Conservation (phyloP, 2,329 filamentous ascomycete genomes). For the Cercospora zeae-maydis region DNA sequence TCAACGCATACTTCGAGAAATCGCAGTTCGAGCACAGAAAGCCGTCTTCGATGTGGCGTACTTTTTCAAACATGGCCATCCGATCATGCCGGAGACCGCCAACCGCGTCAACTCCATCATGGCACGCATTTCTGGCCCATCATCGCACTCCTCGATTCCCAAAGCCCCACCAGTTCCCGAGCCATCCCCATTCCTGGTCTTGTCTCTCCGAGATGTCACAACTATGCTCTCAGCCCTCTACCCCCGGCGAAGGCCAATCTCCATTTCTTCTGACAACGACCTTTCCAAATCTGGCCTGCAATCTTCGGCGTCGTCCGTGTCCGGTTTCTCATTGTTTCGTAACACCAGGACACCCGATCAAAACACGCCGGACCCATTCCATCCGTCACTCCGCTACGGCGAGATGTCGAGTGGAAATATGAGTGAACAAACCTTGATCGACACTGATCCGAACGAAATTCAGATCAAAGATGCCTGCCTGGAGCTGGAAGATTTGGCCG, state of each 20-base stretch:
- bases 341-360: slow-evolving; percentile 13
- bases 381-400: neutral
- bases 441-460: neutral
- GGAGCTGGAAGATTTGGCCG: slow-evolving; percentile 22
- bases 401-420: neutral
- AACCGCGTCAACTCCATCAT: slow-evolving; percentile 69
- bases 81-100: slow-evolving; percentile 61
- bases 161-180: neutral
- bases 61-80: slow-evolving; percentile 62
- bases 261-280: slow-evolving; percentile 47
- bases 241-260: slow-evolving; percentile 66
- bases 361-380: neutral
- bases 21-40: slow-evolving; percentile 75
- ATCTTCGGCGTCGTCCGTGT: slow-evolving; percentile 50
- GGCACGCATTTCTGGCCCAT: slow-evolving; percentile 28
- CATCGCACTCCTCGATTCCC: neutral
- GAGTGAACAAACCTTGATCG: neutral
- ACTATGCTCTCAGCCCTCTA: slow-evolving; percentile 81
- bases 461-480: slow-evolving; percentile 17
- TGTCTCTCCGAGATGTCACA: slow-evolving; percentile 73
- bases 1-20: slow-evolving; percentile 68
- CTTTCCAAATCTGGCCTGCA: slow-evolving; percentile 47
- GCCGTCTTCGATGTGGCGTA: slow-evolving; percentile 72
- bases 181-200: slow-evolving; percentile 17
- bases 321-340: slow-evolving; percentile 50